phyloP scores from a whole-genome alignment of 2,329 filamentous ascomycete genomes.

The Trichoderma breve region DNA sequence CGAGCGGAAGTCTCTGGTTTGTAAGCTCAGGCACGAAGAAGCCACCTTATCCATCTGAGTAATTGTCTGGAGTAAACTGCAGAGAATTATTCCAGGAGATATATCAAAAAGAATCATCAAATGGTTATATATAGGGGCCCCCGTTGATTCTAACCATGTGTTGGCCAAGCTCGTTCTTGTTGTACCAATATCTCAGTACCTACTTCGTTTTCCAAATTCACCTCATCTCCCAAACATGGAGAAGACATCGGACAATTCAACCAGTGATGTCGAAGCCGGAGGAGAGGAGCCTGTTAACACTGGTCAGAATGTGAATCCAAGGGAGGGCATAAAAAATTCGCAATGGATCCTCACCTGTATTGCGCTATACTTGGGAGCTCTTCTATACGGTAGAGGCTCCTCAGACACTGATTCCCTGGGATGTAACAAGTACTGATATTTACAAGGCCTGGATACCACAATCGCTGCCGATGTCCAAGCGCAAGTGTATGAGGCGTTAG shows the following conservation, averaged over 20 bases:
- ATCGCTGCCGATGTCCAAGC: conserved; percentile 50
- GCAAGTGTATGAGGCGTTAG: conserved; percentile 39
- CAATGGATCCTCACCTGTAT: neutral
- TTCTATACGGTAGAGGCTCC: conserved; percentile 2
- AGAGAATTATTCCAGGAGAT: neutral
- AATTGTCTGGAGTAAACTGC: neutral
- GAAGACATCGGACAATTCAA: neutral
- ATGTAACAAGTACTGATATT: neutral
- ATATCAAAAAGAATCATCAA: neutral
- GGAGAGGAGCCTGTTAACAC: neutral
- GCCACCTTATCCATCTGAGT: neutral
- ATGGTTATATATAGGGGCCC: neutral
- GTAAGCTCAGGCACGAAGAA: neutral
- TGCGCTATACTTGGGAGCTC: neutral
- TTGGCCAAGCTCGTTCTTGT: neutral
- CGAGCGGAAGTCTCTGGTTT: neutral
- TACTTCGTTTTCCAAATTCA: neutral
- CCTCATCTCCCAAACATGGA: neutral
- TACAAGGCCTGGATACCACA: conserved; percentile 36
- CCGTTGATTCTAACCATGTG: neutral
- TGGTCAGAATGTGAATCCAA: neutral
- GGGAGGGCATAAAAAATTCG: neutral
- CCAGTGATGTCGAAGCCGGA: neutral
- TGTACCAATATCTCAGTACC: neutral
- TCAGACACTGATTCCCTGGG: conserved; percentile 27